Evolutionary conservation across 2,329 filamentous ascomycete genomes (phyloP).

Genomic region (Dactylella cylindrospora): DNA sequence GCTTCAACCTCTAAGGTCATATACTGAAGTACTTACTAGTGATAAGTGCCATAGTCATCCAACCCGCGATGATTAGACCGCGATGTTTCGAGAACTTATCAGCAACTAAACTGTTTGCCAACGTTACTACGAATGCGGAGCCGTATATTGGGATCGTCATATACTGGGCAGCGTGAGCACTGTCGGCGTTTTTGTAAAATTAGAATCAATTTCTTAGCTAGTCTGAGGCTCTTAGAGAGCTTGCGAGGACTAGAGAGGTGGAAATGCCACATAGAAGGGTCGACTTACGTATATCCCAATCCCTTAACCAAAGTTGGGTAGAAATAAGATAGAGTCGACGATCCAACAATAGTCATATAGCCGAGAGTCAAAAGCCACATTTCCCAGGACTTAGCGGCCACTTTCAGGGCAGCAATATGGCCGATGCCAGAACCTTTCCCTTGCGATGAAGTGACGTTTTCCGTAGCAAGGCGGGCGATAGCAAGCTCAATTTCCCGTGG

Average conservation of each 20-base stretch:
- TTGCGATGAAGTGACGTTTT: conserved; percentile 52
- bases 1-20: too few species aligned
- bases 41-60: conserved; percentile 54
- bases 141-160: conserved; percentile 58
- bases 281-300: conserved; percentile 54
- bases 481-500: conserved; percentile 54
- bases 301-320: conserved; percentile 59
- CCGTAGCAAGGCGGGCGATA: conserved; percentile 55
- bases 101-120: conserved; percentile 56
- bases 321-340: conserved; percentile 59
- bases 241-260: conserved; percentile 51
- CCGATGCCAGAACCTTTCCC: conserved; percentile 48
- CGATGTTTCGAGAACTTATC: conserved; percentile 56
- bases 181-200: not conserved
- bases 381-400: conserved; percentile 55
- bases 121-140: conserved; percentile 58
- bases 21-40: conserved; percentile 25
- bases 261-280: conserved; percentile 29
- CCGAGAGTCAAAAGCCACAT: conserved; percentile 57
- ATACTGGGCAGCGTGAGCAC: conserved; percentile 46
- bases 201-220: conserved; percentile 40
- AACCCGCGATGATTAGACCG: conserved; percentile 57
- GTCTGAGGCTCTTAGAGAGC: conserved; percentile 49
- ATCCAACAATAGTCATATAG: conserved; percentile 57
- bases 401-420: conserved; percentile 52